Evolutionary conservation across 2,329 filamentous ascomycete genomes (phyloP), one percentile per base, ranked within the genome.

Genomic region (Ustulina deusta): DNA sequence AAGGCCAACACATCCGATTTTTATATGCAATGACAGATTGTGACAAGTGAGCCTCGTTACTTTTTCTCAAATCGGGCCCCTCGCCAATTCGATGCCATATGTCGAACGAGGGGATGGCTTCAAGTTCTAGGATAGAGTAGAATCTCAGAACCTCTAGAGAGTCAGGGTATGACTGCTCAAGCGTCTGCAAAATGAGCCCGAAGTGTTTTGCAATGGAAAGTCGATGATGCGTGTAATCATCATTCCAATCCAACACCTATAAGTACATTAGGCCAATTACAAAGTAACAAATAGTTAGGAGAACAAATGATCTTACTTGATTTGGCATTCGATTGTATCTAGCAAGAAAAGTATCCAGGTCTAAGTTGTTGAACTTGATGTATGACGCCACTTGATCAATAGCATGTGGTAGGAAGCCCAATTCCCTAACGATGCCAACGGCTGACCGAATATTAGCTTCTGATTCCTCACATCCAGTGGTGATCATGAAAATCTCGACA

Each of bases 381-480:
- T 58, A 58, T 32, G 55, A 46, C 27, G 38, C 55, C 29, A 46
- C 40, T 10, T 58, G 55, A n/a, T 58, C 55, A 32, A 58, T 58
- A 15, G 55, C 55, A 48, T 58, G 55, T 22, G 55, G 55, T 48
- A 58, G 29, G 2, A 58, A 11, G 13, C 55, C 38, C 3, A 58
- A 5, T 27, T 46, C 55, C n/a, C 11, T 58, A 7, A 58, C 55
- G n/a, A 58, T 58, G 6, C 20, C 38, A 25, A 29, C 15, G 13
- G 55, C 42, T 48, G n/a, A 32, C 6, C 46, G n/a, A n/a, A 29
- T 15, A 58, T 32, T 58, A 34, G 1, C 36, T 46, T 55, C 15
- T 3, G 17, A 9, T 25, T 2, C 5, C 13, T 55, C 52, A n/a
- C n/a, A 55, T 55, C 52, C 20, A 22, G 15, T n/a, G 7, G 27